Conservation (phyloP, 2,329 filamentous ascomycete species). For the Neofusicoccum parvum region DNA sequence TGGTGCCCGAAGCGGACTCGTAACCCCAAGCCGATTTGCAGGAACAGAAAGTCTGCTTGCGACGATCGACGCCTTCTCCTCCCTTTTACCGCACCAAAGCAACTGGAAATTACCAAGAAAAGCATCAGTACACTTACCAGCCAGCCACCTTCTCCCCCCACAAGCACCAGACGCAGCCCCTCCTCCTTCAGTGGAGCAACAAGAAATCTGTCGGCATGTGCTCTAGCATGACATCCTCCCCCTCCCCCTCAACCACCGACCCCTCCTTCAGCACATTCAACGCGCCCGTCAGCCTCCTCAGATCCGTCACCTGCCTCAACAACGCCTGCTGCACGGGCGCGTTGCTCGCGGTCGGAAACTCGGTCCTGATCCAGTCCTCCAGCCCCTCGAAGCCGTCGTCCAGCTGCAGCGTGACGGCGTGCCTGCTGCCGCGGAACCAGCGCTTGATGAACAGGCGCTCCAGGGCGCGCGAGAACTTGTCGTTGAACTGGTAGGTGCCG, state of each 20-base stretch:
- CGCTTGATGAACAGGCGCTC: constrained; percentile 11
- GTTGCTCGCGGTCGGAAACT: constrained; percentile 16
- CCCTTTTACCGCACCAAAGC: too few relatives aligned
- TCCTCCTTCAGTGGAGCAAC: background rate
- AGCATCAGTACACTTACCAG: too few relatives aligned
- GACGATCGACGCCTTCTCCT: background rate
- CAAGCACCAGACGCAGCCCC: background rate
- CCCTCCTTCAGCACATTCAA: constrained; percentile 4
- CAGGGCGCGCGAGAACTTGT: constrained; percentile 2
- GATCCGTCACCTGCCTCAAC: constrained; percentile 3
- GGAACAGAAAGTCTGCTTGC: background rate
- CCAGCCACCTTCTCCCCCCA: background rate
- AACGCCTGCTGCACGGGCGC: background rate
- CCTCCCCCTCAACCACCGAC: background rate
- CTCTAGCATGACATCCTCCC: background rate
- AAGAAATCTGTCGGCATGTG: constrained; percentile 1
- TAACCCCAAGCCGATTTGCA: background rate
- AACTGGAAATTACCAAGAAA: too few relatives aligned
- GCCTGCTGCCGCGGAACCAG: constrained; percentile 9
- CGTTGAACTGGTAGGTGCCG: constrained; percentile 18
- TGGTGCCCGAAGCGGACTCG: background rate
- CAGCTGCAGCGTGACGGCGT: constrained; percentile 1
- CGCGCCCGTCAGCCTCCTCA: background rate
- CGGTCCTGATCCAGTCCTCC: constrained; percentile 16
- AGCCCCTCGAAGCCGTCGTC: constrained; percentile 13